Conservation (phyloP, 371 early-diverging fungal genomes). For the Saksenaea vasiformis region DNA sequence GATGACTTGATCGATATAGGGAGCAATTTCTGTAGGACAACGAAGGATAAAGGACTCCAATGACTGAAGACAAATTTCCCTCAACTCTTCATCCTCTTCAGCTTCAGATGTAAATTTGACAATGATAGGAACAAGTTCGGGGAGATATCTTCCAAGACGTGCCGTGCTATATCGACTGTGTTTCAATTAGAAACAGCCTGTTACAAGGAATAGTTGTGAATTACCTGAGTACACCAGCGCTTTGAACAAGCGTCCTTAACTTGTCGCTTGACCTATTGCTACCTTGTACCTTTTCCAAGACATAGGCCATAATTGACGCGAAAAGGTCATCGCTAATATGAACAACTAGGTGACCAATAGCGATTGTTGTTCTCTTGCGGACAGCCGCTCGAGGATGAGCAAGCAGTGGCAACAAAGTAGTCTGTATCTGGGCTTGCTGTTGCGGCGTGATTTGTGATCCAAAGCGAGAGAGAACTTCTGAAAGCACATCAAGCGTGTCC, state of each 20-base stretch:
- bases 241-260: conserved; percentile 72
- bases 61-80: conserved; percentile 85
- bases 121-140: conserved; percentile 68
- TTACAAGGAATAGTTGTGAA: not conserved
- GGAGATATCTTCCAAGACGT: conserved; percentile 70
- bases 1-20: conserved; percentile 66
- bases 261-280: conserved; percentile 61
- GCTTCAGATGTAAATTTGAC: conserved; percentile 53
- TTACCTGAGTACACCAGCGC: conserved; percentile 75
- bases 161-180: conserved; percentile 72
- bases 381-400: conserved; percentile 77
- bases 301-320: conserved; percentile 51
- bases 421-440: conserved; percentile 62
- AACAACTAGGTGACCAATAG: conserved; percentile 74
- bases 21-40: conserved; percentile 74
- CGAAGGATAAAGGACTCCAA: conserved; percentile 81
- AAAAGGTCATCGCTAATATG: conserved; percentile 75
- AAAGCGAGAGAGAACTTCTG: conserved; percentile 78
- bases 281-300: conserved; percentile 38
- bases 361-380: conserved; percentile 80
- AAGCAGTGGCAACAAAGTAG: conserved; percentile 67
- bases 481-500: conserved; percentile 85
- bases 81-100: conserved; percentile 82
- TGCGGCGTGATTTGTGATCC: conserved; percentile 61
- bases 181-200: not conserved